Conservation (phyloP, 768 basidiomycete genomes). For the Leucosporidium creatinivorum region DNA sequence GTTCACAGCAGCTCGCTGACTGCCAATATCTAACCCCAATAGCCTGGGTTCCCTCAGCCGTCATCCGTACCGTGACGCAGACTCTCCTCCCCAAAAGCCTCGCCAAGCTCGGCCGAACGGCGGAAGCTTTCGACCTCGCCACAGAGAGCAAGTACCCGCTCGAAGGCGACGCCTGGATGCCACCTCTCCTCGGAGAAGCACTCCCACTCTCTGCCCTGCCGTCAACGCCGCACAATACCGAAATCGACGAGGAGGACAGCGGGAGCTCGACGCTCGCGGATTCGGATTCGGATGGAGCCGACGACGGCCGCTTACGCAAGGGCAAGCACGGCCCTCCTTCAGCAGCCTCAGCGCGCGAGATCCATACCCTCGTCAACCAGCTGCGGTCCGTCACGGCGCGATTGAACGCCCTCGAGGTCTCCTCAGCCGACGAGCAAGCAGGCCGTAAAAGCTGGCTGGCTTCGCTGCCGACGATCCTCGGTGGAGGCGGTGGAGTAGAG, state of each 20-base stretch:
- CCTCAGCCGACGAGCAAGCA: background rate
- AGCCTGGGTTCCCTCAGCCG: slow-evolving; percentile 31
- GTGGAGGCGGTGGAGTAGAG: no score
- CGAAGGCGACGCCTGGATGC: slow-evolving; percentile 25
- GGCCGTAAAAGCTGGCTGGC: slow-evolving; percentile 4
- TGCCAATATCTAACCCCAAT: background rate
- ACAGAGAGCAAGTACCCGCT: background rate
- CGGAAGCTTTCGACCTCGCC: slow-evolving; percentile 5
- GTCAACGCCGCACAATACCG: background rate
- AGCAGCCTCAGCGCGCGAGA: slow-evolving; percentile 18
- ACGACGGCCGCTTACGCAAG: background rate
- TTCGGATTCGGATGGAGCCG: background rate
- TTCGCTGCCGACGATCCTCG: slow-evolving; percentile 2
- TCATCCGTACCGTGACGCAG: slow-evolving; percentile 30
- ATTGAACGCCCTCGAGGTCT: slow-evolving; percentile 18
- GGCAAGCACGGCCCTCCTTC: background rate
- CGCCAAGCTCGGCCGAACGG: slow-evolving; percentile 30
- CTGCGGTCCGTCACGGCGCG: slow-evolving; percentile 17
- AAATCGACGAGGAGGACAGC: background rate
- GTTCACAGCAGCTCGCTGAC: background rate
- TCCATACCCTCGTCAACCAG: slow-evolving; percentile 21
- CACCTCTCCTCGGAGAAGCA: slow-evolving; percentile 25
- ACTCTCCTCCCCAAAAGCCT: slow-evolving; percentile 35
- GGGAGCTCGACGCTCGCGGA: background rate
- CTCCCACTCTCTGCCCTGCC: background rate